Percentiles rank a stretch among this genome's conserved stretches.
Conservation (phyloP, 2,329 filamentous ascomycete genomes). For the Leptographium wingfieldii region DNA sequence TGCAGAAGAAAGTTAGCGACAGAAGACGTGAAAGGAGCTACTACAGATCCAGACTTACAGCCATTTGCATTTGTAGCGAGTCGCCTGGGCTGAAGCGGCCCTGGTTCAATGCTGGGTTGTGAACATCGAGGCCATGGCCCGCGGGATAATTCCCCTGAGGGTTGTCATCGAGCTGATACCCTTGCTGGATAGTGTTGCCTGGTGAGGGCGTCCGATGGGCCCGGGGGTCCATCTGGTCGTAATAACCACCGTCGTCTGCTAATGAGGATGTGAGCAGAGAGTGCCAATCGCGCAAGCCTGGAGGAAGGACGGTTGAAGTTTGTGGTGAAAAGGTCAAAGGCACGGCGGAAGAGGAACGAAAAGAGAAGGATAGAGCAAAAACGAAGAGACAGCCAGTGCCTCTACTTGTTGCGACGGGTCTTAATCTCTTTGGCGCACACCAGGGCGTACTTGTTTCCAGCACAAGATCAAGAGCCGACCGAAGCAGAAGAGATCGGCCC, state of each 20-base stretch:
- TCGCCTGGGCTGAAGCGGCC: constrained; percentile 54
- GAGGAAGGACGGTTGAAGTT: background rate
- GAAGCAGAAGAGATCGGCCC: background rate
- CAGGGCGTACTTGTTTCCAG: background rate
- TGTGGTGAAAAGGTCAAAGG: background rate
- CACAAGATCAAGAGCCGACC: background rate
- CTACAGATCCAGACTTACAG: constrained; percentile 45
- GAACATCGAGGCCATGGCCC: constrained; percentile 39
- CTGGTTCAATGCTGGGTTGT: constrained; percentile 28
- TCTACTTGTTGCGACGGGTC: background rate
- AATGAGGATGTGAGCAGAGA: background rate
- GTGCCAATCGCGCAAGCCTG: background rate
- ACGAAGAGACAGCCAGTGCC: background rate
- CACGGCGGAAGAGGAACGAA: background rate
- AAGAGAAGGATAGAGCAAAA: background rate
- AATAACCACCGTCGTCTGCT: constrained; percentile 47
- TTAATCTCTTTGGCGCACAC: background rate
- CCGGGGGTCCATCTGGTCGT: constrained; percentile 44
- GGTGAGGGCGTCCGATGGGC: constrained; percentile 62
- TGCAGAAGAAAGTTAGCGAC: constrained; percentile 12
- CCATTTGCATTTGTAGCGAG: constrained; percentile 69
- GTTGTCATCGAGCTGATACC: constrained; percentile 74
- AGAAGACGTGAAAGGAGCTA: background rate
- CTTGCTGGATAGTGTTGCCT: constrained; percentile 56
- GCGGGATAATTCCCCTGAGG: constrained; percentile 44